Conservation (phyloP, 768 basidiomycete species). For the Xerocomellus dryophilus region DNA sequence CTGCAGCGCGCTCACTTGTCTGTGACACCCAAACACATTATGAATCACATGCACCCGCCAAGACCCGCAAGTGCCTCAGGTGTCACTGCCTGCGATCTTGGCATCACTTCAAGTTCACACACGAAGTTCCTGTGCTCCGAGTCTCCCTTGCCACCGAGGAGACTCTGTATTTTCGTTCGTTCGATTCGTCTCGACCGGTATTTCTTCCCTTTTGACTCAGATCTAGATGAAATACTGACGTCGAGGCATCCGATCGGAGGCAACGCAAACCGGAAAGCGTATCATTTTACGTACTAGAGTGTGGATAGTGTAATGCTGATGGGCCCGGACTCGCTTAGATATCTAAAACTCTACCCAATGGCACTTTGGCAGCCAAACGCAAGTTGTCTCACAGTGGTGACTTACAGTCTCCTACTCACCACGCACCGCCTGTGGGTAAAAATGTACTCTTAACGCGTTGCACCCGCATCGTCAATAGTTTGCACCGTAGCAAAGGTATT, state of each 20-base stretch:
- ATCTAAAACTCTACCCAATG: no score
- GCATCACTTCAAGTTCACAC: no score
- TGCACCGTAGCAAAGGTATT: neutral
- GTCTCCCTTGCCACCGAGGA: neutral
- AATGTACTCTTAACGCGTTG: neutral
- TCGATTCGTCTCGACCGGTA: neutral
- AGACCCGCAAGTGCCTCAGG: neutral
- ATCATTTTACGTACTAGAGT: neutral
- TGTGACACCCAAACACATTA: no score
- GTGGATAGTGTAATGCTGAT: neutral
- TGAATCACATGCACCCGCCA: neutral
- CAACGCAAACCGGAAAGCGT: neutral
- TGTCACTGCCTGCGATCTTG: no score
- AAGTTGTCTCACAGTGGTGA: neutral
- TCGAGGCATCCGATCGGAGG: neutral
- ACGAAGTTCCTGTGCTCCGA: neutral
- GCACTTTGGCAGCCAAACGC: neutral
- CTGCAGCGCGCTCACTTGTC: neutral
- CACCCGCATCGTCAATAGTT: neutral
- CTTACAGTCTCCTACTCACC: neutral
- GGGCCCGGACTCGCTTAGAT: no score
- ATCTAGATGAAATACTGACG: neutral
- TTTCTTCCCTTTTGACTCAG: neutral
- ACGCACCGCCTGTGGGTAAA: neutral
- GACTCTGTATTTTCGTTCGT: neutral